Base-by-base conservation (phyloP, 75 land plant species). In the Pseudotsuga menziesii region DNA sequence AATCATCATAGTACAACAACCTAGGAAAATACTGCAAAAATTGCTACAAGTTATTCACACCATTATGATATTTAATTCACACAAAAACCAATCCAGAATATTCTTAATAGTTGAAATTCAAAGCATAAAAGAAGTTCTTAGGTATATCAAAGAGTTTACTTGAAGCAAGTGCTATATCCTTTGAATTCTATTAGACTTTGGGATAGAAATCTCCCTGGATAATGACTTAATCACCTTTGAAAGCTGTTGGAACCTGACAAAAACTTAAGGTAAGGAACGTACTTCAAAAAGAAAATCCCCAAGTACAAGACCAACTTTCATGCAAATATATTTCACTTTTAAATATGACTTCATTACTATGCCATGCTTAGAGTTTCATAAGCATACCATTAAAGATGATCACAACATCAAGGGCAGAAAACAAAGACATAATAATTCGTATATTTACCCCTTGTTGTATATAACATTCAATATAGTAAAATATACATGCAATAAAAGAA, bases 121-220 rank as follows among this genome's bases (percentile, higher is more conserved):
- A 35, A 64, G 19, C 36, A 25, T 15, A 64, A 59, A 59, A 20
- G 4, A 64, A 2, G 20, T 39, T 35, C 32, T 29, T 29, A 29
- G 32, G 32, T 29, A 29, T 26, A 32, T 29, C 69, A 64, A 64
- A 64, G 20, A 15, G 41, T 11, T n/a, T 74, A 92, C 99, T 93
- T 90, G 89, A 76, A 97, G 23, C 6, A 97, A 87, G 74, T 92
- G 87, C 99, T 97, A 97, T 11, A 97, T 90, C 78, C 94, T 97
- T 76, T 83, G 85, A 85, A 94, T 88, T 86, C 87, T 89, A 41
- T 92, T 97, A 14, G 97, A 92, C 77, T 91, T 94, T 44, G 83
- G 83, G 61, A 88, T 83, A 75, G 88, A 64, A 25, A 77, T n/a
- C 39, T 94, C 92, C 77, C 80, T 78, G 25, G 81, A 80, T 74